These are phyloP conservation scores for Candida golubevii DNA, from an alignment of 805 yeast genomes.

Conservation along the genomic window DNA sequence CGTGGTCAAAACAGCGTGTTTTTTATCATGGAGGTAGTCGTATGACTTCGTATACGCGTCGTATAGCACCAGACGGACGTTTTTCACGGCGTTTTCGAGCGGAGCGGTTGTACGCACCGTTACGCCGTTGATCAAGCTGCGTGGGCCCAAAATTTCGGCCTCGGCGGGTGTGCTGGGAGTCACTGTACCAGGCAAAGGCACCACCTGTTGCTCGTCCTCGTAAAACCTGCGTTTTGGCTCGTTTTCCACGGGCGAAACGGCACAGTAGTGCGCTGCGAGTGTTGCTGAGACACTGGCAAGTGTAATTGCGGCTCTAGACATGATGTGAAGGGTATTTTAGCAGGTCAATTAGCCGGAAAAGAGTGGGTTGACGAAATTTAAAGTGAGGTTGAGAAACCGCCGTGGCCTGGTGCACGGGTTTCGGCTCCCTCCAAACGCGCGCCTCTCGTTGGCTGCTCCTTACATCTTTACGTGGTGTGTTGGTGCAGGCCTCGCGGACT, in stretches of 20 bases:
- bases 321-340: neutral
- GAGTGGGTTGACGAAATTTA: neutral
- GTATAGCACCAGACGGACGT: conserved; percentile 43
- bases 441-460: too few relatives aligned
- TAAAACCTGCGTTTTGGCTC: conserved; percentile 41
- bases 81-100: conserved; percentile 46
- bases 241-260: conserved; percentile 5
- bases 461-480: too few relatives aligned
- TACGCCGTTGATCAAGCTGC: conserved; percentile 50
- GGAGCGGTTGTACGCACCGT: conserved; percentile 49
- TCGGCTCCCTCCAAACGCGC: too few relatives aligned
- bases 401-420: too few relatives aligned
- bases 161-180: conserved; percentile 41
- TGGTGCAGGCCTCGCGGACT: too few relatives aligned
- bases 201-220: conserved; percentile 44
- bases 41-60: conserved; percentile 24
- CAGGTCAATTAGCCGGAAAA: too few relatives aligned
- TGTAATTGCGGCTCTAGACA: conserved; percentile 7
- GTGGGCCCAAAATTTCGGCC: conserved; percentile 42
- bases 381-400: neutral
- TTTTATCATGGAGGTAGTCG: conserved; percentile 42
- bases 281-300: conserved; percentile 2
- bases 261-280: neutral
- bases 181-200: conserved; percentile 49
- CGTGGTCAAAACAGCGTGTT: conserved; percentile 47